These are phyloP conservation scores for Aegilops bicornis DNA, from an alignment of 176 grass and related monocot genomes.

Conservation along the genomic window DNA sequence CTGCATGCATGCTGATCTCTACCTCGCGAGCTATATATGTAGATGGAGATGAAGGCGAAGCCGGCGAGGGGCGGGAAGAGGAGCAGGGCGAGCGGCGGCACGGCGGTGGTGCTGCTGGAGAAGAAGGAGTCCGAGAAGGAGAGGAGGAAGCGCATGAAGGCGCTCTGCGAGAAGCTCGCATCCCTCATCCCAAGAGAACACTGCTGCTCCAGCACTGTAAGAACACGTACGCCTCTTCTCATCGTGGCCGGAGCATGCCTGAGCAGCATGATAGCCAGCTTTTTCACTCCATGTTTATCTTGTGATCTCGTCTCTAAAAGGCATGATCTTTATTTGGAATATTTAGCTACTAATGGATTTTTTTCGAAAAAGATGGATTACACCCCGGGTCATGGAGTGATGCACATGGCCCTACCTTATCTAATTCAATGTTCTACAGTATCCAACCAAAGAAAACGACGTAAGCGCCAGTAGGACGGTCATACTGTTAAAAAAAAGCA, in stretches of 20 bases:
- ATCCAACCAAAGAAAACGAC: neutral
- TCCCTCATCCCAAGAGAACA: slow-evolving; percentile 62
- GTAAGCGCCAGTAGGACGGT: too few relatives aligned
- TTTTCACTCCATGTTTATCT: neutral
- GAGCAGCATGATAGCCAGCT: neutral
- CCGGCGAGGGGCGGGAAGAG: neutral
- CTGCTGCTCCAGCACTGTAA: slow-evolving; percentile 9
- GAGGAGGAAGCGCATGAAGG: slow-evolving; percentile 72
- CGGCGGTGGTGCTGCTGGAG: slow-evolving; percentile 13
- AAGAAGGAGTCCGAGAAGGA: slow-evolving; percentile 68
- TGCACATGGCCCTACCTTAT: neutral
- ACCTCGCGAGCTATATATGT: neutral
- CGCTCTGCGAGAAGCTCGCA: slow-evolving; percentile 54
- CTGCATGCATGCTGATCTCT: neutral
- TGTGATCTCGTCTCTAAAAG: too few relatives aligned
- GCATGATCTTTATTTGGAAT: neutral
- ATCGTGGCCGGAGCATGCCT: neutral
- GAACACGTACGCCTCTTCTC: neutral
- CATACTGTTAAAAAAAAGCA: neutral
- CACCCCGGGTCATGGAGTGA: too few relatives aligned
- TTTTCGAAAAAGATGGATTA: neutral
- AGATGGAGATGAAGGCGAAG: neutral
- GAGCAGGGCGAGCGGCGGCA: neutral
- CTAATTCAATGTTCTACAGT: neutral
- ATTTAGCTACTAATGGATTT: neutral